Conservation (phyloP, 73 alveolate genomes). For the Paramecium tetraurelia region DNA sequence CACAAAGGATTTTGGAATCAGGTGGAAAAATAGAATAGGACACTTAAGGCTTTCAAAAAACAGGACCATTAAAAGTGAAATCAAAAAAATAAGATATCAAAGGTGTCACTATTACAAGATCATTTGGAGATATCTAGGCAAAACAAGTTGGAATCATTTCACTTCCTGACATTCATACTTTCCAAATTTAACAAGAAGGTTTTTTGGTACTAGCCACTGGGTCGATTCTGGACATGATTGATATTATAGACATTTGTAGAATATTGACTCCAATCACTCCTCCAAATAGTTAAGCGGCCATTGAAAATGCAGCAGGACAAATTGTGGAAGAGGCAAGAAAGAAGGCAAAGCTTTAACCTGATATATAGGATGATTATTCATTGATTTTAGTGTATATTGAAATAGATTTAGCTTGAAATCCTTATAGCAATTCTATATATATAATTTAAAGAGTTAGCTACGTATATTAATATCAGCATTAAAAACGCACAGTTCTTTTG, state of each 20-base stretch:
- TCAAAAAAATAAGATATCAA: neutral
- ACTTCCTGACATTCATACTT: conserved; percentile 53
- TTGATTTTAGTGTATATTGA: neutral
- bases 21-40: neutral
- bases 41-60: neutral
- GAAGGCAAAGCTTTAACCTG: neutral
- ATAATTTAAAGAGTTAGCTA: neutral
- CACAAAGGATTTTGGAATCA: neutral
- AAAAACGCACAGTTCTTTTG: conserved; percentile 7
- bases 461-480: neutral
- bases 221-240: neutral
- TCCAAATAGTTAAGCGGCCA: neutral
- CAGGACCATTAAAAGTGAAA: neutral
- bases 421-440: neutral
- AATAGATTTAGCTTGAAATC: neutral
- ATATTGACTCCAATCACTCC: neutral
- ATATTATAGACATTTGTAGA: neutral
- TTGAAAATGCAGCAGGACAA: neutral
- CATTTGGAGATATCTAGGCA: conserved; percentile 64
- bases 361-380: neutral
- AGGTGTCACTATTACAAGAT: conserved; percentile 65
- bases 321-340: neutral
- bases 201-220: neutral
- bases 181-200: neutral
- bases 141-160: conserved; percentile 61